Evolutionary conservation across 306 rosid species (phyloP), one percentile per base, ranked within the genome.

Genomic region (Citrullus colocynthis): DNA sequence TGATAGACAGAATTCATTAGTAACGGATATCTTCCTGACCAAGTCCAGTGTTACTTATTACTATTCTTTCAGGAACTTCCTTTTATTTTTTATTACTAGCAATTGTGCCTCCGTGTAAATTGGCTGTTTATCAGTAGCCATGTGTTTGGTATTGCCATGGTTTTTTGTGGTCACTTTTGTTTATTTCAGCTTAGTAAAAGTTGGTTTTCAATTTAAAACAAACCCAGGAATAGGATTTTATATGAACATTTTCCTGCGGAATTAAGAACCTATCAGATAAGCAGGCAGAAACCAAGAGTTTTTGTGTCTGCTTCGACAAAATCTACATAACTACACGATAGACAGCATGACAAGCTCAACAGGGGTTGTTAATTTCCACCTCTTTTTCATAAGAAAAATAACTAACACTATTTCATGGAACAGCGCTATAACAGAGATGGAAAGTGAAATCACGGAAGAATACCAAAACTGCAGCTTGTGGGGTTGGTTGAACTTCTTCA

Each of bases 401-500:
- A 34, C 44, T 7, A 34, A 7, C 3, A 17, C 2, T 7, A 8
- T 9, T 32, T 6, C 41, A 16, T 49, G 77, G 1, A 15, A 15
- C 44, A 3, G 21, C 16, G 45, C 60, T 5, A 72, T 72, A 16
- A 49, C 48, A 44, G 55, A 74, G 56, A 72, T 55, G 57, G 75
- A 39, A 41, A 77, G 63, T 49, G 20, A 69, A 67, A 79, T 51
- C 20, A 44, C 6, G 10, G 30, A 24, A 81, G 14, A 76, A 79
- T 95, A 92, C 99, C 97, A 92, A 81, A 24, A 88, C 93, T 11
- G 93, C 87, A 20, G 97, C 91, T 82, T 92, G 99, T 32, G 97
- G 85, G 32, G 90, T 85, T 85, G 85, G 87, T 79, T 86, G 82
- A 64, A 76, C 85, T 60, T 65, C 87, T 71, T 87, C 97, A 13